Evolutionary conservation across 495 filamentous ascomycete genomes (phyloP), one percentile per base, ranked within the genome.

Genomic region (Lophiostoma macrostomum): DNA sequence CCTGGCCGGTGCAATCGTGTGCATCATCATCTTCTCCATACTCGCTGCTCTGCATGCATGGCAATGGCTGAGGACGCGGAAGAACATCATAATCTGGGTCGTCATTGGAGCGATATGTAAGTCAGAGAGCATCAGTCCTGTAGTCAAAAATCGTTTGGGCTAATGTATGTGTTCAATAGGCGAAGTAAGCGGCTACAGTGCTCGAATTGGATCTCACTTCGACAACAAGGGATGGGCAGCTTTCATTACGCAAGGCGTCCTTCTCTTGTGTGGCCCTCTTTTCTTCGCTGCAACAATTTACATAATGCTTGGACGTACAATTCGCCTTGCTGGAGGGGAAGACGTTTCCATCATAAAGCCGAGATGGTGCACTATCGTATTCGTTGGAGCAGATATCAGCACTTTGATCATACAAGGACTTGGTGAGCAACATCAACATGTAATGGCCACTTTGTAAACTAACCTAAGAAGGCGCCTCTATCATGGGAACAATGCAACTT

Each of bases 231-330:
- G 34, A 42, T 68, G 32, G 52, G 38, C 32, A 39, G 58, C 28
- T 1, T 71, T 67, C 53, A 66, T 69, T 47, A 29, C 53, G 13
- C 69, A 71, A 56, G 53, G 48, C 11, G 35, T 64, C 16, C 53
- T 64, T 35, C 56, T 70, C 34, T 36, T 71, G 7, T 51, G 69
- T 27, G 64, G 60, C 0, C 67, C 66, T 1, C 62, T 65, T 0
- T 53, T 64, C 43, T 58, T 61, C 42, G 61, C 67, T 46, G 69
- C 69, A 8, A 64, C 69, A 10, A 66, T 71, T 20, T 71, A 71
- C 58, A 71, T 71, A 67, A 63, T 56, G 35, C 65, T 68, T 23
- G 67, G 67, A n/a, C 59, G 67, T 0, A 58, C 69, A 24, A 65
- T 71, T 20, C 22, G 32, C 2, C 58, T 45, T 32, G 53, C 57